phyloP scores from a whole-genome alignment of 306 rosid genomes.

The Quercus cerris region DNA sequence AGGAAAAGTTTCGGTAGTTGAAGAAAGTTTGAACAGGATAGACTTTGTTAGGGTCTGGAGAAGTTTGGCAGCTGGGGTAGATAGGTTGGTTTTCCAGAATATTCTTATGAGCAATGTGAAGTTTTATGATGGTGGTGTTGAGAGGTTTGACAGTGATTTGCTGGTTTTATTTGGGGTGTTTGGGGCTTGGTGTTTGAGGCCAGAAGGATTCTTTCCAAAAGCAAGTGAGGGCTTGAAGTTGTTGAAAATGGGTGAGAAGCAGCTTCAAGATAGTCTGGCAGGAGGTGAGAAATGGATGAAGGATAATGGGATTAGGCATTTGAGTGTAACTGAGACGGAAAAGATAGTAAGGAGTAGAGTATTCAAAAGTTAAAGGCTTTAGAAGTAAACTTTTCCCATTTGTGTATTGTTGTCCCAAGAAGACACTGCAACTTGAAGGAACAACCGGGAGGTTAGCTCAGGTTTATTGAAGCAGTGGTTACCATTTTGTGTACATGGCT shows the following conservation, averaged over 20 bases:
- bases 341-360: conserved; percentile 68
- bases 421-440: background rate
- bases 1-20: conserved; percentile 53
- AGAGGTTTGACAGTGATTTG: conserved; percentile 64
- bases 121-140: conserved; percentile 62
- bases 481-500: conserved; percentile 29
- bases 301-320: conserved; percentile 53
- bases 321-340: conserved; percentile 57
- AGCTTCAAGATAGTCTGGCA: conserved; percentile 38
- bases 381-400: background rate
- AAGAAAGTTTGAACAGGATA: conserved; percentile 56
- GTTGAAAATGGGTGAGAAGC: conserved; percentile 59
- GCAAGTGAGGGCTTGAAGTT: conserved; percentile 67
- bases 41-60: conserved; percentile 88
- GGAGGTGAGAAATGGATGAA: conserved; percentile 71
- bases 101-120: conserved; percentile 58
- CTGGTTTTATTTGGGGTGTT: conserved; percentile 81
- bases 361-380: conserved; percentile 41
- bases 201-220: conserved; percentile 83
- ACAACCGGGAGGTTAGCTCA: background rate
- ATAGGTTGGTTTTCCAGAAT: conserved; percentile 52
- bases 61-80: conserved; percentile 76
- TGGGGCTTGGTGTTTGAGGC: conserved; percentile 80
- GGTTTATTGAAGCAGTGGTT: conserved; percentile 9
- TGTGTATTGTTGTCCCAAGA: background rate